Conservation (phyloP, 345 rosid genomes). For the Brassica incana region DNA sequence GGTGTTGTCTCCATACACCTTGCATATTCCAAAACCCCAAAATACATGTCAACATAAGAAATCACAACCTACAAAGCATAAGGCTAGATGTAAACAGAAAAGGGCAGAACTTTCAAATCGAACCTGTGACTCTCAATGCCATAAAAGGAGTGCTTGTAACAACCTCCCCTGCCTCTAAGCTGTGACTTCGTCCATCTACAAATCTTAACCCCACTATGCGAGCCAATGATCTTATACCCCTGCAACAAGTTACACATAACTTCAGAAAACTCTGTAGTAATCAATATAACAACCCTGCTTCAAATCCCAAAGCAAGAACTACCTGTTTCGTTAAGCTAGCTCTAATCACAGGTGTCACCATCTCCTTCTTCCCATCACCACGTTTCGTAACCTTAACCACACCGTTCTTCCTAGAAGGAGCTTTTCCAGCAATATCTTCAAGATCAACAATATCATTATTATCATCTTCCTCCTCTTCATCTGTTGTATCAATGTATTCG, state of each 20-base stretch:
- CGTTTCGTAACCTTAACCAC: slow-evolving; percentile 33
- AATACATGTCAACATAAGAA: not conserved
- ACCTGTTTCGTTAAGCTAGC: slow-evolving; percentile 95
- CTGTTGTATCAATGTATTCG: slow-evolving; percentile 46
- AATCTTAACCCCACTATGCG: slow-evolving; percentile 96
- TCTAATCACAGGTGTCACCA: slow-evolving; percentile 96
- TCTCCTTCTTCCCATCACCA: slow-evolving; percentile 65
- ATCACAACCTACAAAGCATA: slow-evolving; percentile 4
- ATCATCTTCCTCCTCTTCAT: slow-evolving; percentile 44
- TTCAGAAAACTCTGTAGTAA: not conserved
- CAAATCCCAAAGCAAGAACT: slow-evolving; percentile 9
- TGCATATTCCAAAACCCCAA: slow-evolving; percentile 18
- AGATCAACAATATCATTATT: slow-evolving; percentile 60
- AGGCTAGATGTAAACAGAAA: not conserved
- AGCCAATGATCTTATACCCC: slow-evolving; percentile 97
- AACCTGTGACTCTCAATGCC: slow-evolving; percentile 99
- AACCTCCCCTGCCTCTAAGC: slow-evolving; percentile 99
- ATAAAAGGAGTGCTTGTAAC: slow-evolving; percentile 97
- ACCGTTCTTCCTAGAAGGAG: slow-evolving; percentile 57
- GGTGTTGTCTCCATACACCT: slow-evolving; percentile 99
- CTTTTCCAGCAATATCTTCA: slow-evolving; percentile 96
- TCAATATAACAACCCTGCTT: not conserved
- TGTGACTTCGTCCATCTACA: slow-evolving; percentile 99
- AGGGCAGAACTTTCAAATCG: slow-evolving; percentile 2
- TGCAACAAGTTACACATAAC: slow-evolving; percentile 43